Percentiles rank a stretch among this genome's conserved stretches.
phyloP scores from a whole-genome alignment of 2,329 filamentous ascomycete genomes.

The Calonectria naviculata region DNA sequence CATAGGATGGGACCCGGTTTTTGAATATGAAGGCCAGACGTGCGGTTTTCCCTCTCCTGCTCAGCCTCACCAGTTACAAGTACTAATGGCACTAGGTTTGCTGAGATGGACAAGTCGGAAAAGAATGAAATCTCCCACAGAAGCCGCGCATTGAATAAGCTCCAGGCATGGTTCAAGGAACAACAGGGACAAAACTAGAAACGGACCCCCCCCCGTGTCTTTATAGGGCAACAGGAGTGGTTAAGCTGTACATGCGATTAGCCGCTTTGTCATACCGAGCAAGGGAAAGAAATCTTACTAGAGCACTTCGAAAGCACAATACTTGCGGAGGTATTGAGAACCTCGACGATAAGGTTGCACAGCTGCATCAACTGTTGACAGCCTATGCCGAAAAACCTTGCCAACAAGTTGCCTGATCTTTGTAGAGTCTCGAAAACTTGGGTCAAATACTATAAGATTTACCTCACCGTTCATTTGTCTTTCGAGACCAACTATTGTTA shows the following conservation, averaged over 20 bases:
- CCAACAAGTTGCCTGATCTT: constrained; percentile 70
- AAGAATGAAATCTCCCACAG: constrained; percentile 97
- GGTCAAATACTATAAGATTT: constrained; percentile 89
- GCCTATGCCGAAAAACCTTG: constrained; percentile 54
- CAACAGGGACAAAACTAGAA: constrained; percentile 32
- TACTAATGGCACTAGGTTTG: constrained; percentile 67
- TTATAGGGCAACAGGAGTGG: background rate
- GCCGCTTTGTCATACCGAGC: background rate
- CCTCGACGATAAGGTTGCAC: constrained; percentile 81
- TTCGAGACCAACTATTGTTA: constrained; percentile 91
- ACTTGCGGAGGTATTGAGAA: constrained; percentile 73
- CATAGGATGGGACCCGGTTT: constrained; percentile 95
- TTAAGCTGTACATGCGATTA: background rate
- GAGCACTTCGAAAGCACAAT: constrained; percentile 83
- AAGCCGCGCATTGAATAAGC: constrained; percentile 84
- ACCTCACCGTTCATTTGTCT: constrained; percentile 69
- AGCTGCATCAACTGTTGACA: constrained; percentile 53
- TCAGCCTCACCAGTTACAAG: background rate
- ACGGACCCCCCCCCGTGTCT: background rate
- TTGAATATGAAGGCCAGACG: constrained; percentile 93
- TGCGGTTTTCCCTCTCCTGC: constrained; percentile 48
- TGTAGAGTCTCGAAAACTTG: constrained; percentile 78
- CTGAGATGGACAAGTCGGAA: constrained; percentile 89
- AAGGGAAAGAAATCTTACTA: constrained; percentile 61
- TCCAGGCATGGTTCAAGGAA: constrained; percentile 81